phyloP scores from a whole-genome alignment of 2,329 filamentous ascomycete genomes.

The Nannizzia gypsea region DNA sequence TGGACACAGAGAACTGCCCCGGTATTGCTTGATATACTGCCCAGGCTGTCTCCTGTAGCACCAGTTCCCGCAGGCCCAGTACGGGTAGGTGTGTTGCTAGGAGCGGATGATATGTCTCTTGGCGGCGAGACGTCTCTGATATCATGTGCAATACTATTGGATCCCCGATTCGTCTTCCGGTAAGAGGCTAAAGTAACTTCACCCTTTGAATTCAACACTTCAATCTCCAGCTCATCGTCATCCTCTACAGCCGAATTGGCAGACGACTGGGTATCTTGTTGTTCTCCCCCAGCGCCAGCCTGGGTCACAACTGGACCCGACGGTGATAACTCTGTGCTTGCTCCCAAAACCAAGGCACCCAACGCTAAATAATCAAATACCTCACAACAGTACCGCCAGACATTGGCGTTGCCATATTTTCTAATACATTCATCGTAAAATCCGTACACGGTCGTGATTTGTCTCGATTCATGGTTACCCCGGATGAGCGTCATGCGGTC shows the following conservation, averaged over 20 bases:
- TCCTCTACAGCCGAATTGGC: constrained; percentile 29
- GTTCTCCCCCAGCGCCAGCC: constrained; percentile 17
- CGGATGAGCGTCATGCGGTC: constrained; percentile 91
- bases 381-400: constrained; percentile 99
- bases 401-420: constrained; percentile 96
- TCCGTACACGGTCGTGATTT: constrained; percentile 95
- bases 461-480: constrained; percentile 94
- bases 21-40: constrained; percentile 42
- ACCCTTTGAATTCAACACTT: constrained; percentile 77
- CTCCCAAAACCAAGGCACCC: constrained; percentile 97
- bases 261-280: constrained; percentile 33
- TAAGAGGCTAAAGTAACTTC: constrained; percentile 55
- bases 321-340: constrained; percentile 53
- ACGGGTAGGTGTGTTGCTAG: constrained; percentile 35
- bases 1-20: constrained; percentile 92
- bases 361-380: constrained; percentile 99
- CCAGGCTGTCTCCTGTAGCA: constrained; percentile 57
- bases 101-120: constrained; percentile 33
- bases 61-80: constrained; percentile 69
- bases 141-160: constrained; percentile 26
- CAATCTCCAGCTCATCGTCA: constrained; percentile 74
- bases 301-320: constrained; percentile 39
- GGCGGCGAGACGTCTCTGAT: constrained; percentile 30
- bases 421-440: constrained; percentile 98
- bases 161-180: constrained; percentile 22